Evolutionary conservation across 352 stramenopile genomes (phyloP), one percentile per base, ranked within the genome.

Genomic region (Albugo laibachii): DNA sequence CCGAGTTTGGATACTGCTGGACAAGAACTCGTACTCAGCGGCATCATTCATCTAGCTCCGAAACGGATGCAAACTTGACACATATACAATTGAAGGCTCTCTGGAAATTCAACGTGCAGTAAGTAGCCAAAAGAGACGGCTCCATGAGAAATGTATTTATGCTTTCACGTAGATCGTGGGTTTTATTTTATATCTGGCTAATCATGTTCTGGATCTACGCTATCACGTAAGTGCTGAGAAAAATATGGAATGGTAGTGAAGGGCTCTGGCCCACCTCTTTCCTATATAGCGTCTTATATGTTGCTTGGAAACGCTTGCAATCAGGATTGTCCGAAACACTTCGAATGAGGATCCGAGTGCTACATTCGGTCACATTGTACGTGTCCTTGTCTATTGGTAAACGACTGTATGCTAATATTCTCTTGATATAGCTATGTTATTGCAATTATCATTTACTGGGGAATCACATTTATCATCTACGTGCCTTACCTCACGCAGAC

Each of bases 381-480:
- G 24, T 31, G 24, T 8, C 8, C 24, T 31, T 31, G 24, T 31
- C 24, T 31, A n/a, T n/a, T n/a, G n/a, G 43, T 20, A 48, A 14
- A 15, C 46, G 34, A n/a, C n/a, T n/a, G n/a, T n/a, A n/a, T n/a
- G n/a, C n/a, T n/a, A n/a, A 31, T 8, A 8, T 3, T 31, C 3
- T 31, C 24, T 31, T 8, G 3, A 8, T 10, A 31, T 45, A 87
- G 75, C 39, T 89, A 89, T 44, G 77, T 91, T 51, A 87, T 91
- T 34, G 78, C 78, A 13, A 86, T 92, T 54, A 88, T 92, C 59
- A 86, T 92, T 50, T 92, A 92, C 61, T 92, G 78, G 78, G 71
- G 68, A 14, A 56, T 92, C 52, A 87, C 74, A 13, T 88, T 92
- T 53, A 65, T 67, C 50, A 62, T 92, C 52, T 92, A 92, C 57